Evolutionary conservation across 2,329 filamentous ascomycete species (phyloP).

Genomic region (Ophiocordyceps camponoti-leonardi): DNA sequence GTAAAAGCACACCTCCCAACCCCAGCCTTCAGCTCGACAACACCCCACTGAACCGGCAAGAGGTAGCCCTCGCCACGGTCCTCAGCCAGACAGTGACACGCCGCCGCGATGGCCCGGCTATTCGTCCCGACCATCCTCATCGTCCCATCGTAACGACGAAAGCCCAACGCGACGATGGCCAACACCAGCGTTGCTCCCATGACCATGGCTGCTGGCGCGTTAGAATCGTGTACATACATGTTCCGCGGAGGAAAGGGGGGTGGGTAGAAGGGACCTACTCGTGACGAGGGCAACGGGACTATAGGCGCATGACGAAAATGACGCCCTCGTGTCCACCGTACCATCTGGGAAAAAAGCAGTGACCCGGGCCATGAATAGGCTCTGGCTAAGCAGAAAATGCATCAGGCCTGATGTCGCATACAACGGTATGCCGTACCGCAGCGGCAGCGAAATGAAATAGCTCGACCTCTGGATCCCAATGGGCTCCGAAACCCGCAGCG

Average conservation of each 20-base stretch:
- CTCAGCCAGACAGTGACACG: not conserved
- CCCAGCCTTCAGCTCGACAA: not conserved
- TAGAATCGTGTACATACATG: not conserved
- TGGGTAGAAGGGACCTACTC: not conserved
- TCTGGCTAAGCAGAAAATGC: not conserved
- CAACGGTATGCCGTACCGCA: not conserved
- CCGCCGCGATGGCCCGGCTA: not conserved
- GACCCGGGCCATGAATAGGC: not conserved
- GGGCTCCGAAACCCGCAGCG: not conserved
- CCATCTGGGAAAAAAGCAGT: not conserved
- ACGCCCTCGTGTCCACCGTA: not conserved
- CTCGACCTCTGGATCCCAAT: not conserved
- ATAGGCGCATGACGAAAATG: not conserved
- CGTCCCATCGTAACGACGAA: not conserved
- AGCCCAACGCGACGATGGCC: not conserved
- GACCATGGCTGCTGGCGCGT: not conserved
- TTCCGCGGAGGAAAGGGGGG: not conserved
- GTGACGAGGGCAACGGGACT: not conserved
- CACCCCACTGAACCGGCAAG: not conserved
- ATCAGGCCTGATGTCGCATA: not conserved
- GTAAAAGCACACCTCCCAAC: not conserved
- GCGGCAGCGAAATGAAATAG: not conserved
- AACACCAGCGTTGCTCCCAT: not conserved
- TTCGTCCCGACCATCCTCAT: not conserved
- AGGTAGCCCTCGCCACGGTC: not conserved